A percentile compares a stretch with the other conserved stretches of the same genome.
phyloP scores from a whole-genome alignment of 2,329 filamentous ascomycete species.

The Hypomyces rosellus region DNA sequence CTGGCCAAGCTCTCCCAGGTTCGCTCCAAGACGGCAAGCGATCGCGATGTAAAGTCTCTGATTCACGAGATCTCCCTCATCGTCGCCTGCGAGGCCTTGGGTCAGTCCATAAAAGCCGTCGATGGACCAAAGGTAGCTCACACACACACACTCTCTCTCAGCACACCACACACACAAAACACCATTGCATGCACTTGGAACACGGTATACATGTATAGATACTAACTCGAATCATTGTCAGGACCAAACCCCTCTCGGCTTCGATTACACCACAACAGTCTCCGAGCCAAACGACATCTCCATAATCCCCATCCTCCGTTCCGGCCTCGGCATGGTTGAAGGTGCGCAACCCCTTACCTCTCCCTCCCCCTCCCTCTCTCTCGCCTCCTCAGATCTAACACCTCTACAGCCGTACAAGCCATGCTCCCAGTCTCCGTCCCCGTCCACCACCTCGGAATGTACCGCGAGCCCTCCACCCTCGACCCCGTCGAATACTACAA shows the following conservation, averaged over 20 bases:
- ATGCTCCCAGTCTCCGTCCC: slow-evolving; percentile 75
- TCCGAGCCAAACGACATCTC: slow-evolving; percentile 63
- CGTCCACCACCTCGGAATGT: slow-evolving; percentile 90
- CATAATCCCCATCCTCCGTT: slow-evolving; percentile 87
- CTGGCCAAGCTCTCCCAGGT: slow-evolving; percentile 85
- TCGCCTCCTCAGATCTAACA: slow-evolving; percentile 6
- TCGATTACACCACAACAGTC: slow-evolving; percentile 60
- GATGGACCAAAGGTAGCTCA: slow-evolving; percentile 60
- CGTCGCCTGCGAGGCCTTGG: slow-evolving; percentile 74
- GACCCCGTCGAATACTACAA: slow-evolving; percentile 97
- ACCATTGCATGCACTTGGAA: not conserved
- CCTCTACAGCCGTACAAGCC: slow-evolving; percentile 61
- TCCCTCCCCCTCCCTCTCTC: not conserved
- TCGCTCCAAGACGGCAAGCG: slow-evolving; percentile 62
- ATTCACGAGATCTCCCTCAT: slow-evolving; percentile 84
- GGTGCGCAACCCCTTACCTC: slow-evolving; percentile 39
- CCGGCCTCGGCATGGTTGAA: slow-evolving; percentile 86
- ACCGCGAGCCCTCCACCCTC: slow-evolving; percentile 80
- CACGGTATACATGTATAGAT: not conserved
- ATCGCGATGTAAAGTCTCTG: slow-evolving; percentile 72
- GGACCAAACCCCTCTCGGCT: slow-evolving; percentile 74
- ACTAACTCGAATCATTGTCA: slow-evolving; percentile 27
- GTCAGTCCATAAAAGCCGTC: slow-evolving; percentile 49
- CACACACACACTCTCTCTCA: too few relatives aligned
- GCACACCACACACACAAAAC: too few relatives aligned